A percentile compares a stretch with the other conserved stretches of the same genome.
These are phyloP conservation scores for Scheffersomyces lignicola DNA, from an alignment of 1,139 yeast genomes.

Conservation along the genomic window DNA sequence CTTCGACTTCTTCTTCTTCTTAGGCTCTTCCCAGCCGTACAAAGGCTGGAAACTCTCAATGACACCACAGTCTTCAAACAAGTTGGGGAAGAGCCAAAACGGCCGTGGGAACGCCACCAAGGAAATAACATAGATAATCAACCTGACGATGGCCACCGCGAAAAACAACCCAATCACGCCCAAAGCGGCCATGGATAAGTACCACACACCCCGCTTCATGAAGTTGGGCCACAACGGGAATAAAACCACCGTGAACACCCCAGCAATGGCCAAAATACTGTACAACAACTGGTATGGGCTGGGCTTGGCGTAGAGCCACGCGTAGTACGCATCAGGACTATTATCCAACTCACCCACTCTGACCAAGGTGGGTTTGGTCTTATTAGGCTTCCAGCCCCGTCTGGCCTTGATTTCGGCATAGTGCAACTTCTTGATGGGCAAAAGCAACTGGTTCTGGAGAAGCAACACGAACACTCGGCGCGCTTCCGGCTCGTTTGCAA, in stretches of 20 bases:
- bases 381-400: slow-evolving; percentile 64
- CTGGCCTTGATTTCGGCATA: slow-evolving; percentile 68
- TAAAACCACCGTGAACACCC: slow-evolving; percentile 72
- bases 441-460: slow-evolving; percentile 72
- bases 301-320: slow-evolving; percentile 84
- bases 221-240: slow-evolving; percentile 96
- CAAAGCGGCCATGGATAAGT: slow-evolving; percentile 73
- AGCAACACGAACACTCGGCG: slow-evolving; percentile 62
- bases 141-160: slow-evolving; percentile 74
- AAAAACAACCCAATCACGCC: slow-evolving; percentile 78
- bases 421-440: slow-evolving; percentile 73
- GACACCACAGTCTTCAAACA: slow-evolving; percentile 94
- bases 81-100: slow-evolving; percentile 93
- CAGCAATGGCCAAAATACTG: slow-evolving; percentile 64
- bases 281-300: slow-evolving; percentile 65
- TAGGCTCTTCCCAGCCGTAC: slow-evolving; percentile 78
- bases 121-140: slow-evolving; percentile 68
- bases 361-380: slow-evolving; percentile 71
- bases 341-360: slow-evolving; percentile 69
- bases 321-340: slow-evolving; percentile 75
- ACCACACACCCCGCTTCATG: slow-evolving; percentile 92
- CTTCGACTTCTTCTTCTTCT: slow-evolving; percentile 23
- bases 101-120: slow-evolving; percentile 63
- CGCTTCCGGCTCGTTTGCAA: slow-evolving; percentile 55
- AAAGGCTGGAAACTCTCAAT: slow-evolving; percentile 87